Evolutionary conservation across 1,284 basidiomycete species (phyloP), one percentile per base, ranked within the genome.

Genomic region (Moniliophthora roreri): DNA sequence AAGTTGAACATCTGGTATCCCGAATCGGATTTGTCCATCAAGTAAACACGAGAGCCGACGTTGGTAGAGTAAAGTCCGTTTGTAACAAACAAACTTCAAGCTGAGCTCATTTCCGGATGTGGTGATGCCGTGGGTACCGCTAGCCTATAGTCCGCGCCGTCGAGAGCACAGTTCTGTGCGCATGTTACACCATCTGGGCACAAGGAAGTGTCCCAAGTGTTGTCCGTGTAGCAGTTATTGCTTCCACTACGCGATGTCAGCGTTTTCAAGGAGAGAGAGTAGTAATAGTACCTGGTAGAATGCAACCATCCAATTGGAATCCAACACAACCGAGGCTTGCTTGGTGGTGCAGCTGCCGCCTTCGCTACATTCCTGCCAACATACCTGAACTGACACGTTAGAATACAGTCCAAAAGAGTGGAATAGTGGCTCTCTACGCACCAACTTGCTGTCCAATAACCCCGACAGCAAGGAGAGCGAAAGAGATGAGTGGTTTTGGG

Each of bases 121-220:
- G 39, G 72, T 76, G 66, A 81, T 69, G 55, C 74, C 74, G 56
- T 75, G 74, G 18, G 71, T 75, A 21, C 63, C 61, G 37, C 38
- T 71, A n/a, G n/a, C n/a, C n/a, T n/a, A 7, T 84, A 83, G 66
- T 81, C 77, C 18, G 80, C 81, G 56, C 82, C 81, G 55, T 84
- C 81, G 56, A 84, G 66, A 10, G 79, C 81, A 60, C 81, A 84
- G 69, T 79, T 78, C 23, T 64, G 54, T 6, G 76, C 75, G 63
- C 79, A 81, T 44, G 75, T 78, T 5, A 60, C 62, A n/a, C 64
- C 62, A 60, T 79, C 74, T 23, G 80, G 74, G 65, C 80, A 83
- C 47, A 80, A 61, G 4, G 72, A 65, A 7, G 71, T 57, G 62
- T 82, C 70, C 78, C 78, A 80, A 5, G 65, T 63, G 69, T 80